Evolutionary conservation across 768 basidiomycete species (phyloP).

Genomic region (Rossbeevera mucosa): DNA sequence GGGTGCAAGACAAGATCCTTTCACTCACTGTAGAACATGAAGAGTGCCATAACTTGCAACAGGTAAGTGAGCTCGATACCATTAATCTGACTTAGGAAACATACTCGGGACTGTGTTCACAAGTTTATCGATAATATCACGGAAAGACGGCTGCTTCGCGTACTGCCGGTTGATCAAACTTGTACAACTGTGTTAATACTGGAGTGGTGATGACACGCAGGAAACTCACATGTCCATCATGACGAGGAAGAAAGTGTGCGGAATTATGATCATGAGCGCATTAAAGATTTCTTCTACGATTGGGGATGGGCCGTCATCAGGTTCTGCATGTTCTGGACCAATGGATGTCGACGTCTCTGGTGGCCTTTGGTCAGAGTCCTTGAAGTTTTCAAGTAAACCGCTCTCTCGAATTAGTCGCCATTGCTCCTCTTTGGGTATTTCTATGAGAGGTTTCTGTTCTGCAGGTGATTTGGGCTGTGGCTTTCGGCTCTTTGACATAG

Average conservation of each 20-base stretch:
- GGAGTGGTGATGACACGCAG: not conserved
- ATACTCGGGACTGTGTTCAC: constrained; percentile 67
- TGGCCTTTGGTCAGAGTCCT: constrained; percentile 9
- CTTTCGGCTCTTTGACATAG: constrained; percentile 31
- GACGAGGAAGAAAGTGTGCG: constrained; percentile 67
- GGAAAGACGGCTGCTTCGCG: constrained; percentile 49
- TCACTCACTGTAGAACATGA: constrained; percentile 42
- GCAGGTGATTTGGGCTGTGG: constrained; percentile 8
- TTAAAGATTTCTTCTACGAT: constrained; percentile 69
- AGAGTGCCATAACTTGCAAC: constrained; percentile 61
- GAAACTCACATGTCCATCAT: constrained; percentile 79
- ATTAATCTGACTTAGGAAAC: constrained; percentile 24
- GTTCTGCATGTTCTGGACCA: constrained; percentile 14
- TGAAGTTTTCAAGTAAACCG: constrained; percentile 47
- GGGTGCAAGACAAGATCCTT: not conserved
- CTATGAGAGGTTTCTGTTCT: constrained; percentile 27
- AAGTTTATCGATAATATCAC: constrained; percentile 53
- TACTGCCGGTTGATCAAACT: constrained; percentile 82
- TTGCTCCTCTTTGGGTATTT: constrained; percentile 72
- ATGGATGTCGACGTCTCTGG: not conserved
- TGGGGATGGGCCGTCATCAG: constrained; percentile 34
- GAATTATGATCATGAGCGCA: constrained; percentile 60
- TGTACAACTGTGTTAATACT: constrained; percentile 8
- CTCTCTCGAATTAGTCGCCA: constrained; percentile 69
- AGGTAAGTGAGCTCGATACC: constrained; percentile 2